These are phyloP conservation scores for Ophiostoma sp. DNA, from an alignment of 2,329 filamentous ascomycete genomes.

Conservation along the genomic window DNA sequence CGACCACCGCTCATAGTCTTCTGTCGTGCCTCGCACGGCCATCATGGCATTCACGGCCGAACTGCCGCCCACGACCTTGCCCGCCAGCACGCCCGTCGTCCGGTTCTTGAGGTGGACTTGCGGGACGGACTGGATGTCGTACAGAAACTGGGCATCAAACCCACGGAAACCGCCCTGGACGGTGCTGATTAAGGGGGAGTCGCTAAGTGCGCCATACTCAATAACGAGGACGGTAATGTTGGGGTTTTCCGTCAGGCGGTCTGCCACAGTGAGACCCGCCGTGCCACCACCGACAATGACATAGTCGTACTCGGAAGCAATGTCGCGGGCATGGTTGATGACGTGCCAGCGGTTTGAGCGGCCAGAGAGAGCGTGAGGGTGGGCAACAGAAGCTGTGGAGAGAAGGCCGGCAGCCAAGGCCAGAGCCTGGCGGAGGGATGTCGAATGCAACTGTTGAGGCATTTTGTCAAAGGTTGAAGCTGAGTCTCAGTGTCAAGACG, in stretches of 20 bases:
- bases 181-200: conserved; percentile 30
- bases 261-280: conserved; percentile 31
- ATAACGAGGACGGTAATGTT: conserved; percentile 31
- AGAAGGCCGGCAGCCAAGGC: background rate
- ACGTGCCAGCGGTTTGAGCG: conserved; percentile 10
- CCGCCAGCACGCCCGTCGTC: conserved; percentile 32
- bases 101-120: conserved; percentile 34
- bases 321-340: background rate
- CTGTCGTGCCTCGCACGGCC: conserved; percentile 37
- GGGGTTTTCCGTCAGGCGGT: conserved; percentile 32
- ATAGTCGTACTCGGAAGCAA: conserved; percentile 29
- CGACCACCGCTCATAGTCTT: conserved; percentile 41
- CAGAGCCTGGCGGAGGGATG: background rate
- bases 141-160: conserved; percentile 31
- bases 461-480: background rate
- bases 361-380: background rate
- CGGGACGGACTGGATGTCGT: conserved; percentile 35
- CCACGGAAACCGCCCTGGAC: conserved; percentile 30
- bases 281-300: conserved; percentile 32
- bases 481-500: too few relatives aligned
- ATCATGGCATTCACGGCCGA: conserved; percentile 43
- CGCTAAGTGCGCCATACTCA: conserved; percentile 31
- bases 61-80: conserved; percentile 41
- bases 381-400: background rate
- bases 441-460: background rate